phyloP scores from a whole-genome alignment of 495 filamentous ascomycete genomes.

The Letharia columbiana region DNA sequence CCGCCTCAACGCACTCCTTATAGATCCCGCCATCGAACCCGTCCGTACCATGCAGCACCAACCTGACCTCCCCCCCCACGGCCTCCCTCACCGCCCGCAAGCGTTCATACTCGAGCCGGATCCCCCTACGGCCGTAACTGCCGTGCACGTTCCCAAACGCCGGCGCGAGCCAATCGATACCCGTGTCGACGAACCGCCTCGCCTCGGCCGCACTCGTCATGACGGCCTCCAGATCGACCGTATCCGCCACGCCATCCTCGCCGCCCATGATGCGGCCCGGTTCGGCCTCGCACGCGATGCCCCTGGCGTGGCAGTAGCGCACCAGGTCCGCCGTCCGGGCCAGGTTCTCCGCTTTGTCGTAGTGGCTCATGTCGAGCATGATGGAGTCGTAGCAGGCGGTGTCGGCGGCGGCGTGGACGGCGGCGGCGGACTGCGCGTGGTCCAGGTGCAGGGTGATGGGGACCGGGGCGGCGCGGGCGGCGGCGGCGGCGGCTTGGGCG shows the following conservation, averaged over 20 bases:
- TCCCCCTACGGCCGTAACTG: conserved; percentile 66
- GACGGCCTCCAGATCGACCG: conserved; percentile 61
- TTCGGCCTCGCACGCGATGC: conserved; percentile 73
- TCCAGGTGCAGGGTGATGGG: conserved; percentile 69
- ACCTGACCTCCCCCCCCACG: conserved; percentile 50
- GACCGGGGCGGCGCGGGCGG: conserved; percentile 54
- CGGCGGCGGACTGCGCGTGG: conserved; percentile 65
- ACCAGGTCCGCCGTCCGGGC: conserved; percentile 61
- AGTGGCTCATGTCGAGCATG: conserved; percentile 78
- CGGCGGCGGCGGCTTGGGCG: conserved; percentile 56
- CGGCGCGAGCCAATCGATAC: conserved; percentile 76
- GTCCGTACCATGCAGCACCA: conserved; percentile 75
- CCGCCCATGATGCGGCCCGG: conserved; percentile 77
- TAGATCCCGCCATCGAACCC: conserved; percentile 64
- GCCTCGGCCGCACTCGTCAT: conserved; percentile 74
- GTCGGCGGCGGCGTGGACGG: conserved; percentile 58
- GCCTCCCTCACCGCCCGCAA: conserved; percentile 53
- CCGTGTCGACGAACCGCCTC: conserved; percentile 64
- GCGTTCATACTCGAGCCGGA: conserved; percentile 64
- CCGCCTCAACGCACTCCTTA: conserved; percentile 55
- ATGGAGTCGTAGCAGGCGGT: conserved; percentile 66
- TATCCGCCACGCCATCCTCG: conserved; percentile 75
- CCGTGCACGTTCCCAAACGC: conserved; percentile 85
- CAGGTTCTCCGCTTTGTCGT: conserved; percentile 76
- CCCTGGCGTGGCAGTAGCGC: conserved; percentile 60